Evolutionary conservation across 31 red algal genomes (phyloP).

Genomic region (Odonthalia washingtoniensis): DNA sequence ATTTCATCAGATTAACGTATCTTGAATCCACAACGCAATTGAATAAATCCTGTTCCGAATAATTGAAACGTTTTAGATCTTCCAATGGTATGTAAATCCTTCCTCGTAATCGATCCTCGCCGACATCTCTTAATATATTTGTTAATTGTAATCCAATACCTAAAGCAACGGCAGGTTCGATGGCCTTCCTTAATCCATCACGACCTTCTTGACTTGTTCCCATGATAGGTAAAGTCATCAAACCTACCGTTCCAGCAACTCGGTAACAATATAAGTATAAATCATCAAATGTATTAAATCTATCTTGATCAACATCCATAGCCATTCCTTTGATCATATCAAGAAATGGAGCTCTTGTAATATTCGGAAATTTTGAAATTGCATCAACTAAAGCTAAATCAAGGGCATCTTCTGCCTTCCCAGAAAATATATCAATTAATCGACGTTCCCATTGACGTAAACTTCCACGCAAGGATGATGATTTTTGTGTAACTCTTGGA

Average conservation of each 20-base stretch:
- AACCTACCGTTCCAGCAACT: constrained; percentile 95
- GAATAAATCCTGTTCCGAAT: constrained; percentile 87
- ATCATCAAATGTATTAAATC: constrained; percentile 95
- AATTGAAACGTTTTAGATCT: constrained; percentile 88
- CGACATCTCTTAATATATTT: constrained; percentile 98
- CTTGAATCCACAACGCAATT: constrained; percentile 83
- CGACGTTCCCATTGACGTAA: constrained; percentile 82
- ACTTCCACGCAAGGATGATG: constrained; percentile 43
- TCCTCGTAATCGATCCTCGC: constrained; percentile 93
- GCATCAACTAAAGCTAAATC: constrained; percentile 90
- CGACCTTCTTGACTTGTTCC: constrained; percentile 64
- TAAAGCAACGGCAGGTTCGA: constrained; percentile 81
- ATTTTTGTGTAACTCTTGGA: constrained; percentile 77
- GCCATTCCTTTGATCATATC: constrained; percentile 99
- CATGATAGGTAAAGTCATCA: constrained; percentile 98
- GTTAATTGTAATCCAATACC: constrained; percentile 95
- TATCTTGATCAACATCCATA: constrained; percentile 92
- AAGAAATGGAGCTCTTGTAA: constrained; percentile 77
- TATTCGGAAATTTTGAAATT: constrained; percentile 59
- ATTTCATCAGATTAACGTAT: constrained; percentile 89
- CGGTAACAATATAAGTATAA: constrained; percentile 98
- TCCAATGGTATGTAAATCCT: constrained; percentile 96
- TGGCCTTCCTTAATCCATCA: constrained; percentile 72
- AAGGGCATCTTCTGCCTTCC: constrained; percentile 72
- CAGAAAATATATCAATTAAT: constrained; percentile 74